A percentile compares a stretch with the other conserved stretches of the same genome.
These are phyloP conservation scores for Quercus lobata DNA, from an alignment of 331 rosid species.

Conservation along the genomic window DNA sequence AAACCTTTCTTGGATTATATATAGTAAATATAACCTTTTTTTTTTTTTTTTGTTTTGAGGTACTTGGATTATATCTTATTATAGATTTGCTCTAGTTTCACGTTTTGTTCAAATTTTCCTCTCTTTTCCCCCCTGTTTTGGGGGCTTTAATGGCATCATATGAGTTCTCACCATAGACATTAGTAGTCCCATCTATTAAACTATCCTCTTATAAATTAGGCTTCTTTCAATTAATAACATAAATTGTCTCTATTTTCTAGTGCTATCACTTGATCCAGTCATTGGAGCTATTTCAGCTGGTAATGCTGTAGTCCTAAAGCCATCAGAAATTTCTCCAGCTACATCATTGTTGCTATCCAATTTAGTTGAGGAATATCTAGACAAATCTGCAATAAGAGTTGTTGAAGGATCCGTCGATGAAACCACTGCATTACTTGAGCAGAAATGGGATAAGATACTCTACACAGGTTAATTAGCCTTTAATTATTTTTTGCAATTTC, in stretches of 20 bases:
- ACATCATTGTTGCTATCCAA: constrained; percentile 51
- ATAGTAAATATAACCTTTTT: not conserved
- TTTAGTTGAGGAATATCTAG: constrained; percentile 46
- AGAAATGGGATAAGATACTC: constrained; percentile 87
- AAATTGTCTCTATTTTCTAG: constrained; percentile 34
- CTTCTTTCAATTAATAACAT: constrained; percentile 2
- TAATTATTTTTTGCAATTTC: not conserved
- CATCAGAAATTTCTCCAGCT: constrained; percentile 76
- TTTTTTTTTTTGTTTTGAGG: too few relatives aligned
- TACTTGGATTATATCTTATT: not conserved
- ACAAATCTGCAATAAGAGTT: constrained; percentile 61
- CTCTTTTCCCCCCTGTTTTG: not conserved
- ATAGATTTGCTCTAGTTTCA: not conserved
- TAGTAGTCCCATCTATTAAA: not conserved
- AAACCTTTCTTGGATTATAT: not conserved
- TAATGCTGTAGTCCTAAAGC: constrained; percentile 74
- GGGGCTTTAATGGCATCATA: not conserved
- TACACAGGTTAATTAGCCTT: constrained; percentile 52
- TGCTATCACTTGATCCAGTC: constrained; percentile 74
- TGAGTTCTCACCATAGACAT: not conserved
- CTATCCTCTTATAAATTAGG: not conserved
- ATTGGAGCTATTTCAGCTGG: constrained; percentile 87
- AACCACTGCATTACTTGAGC: constrained; percentile 73
- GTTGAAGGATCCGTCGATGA: constrained; percentile 75
- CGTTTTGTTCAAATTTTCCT: not conserved